Base-by-base conservation (phyloP, 164 flowering plant genomes). In the Houttuynia cordata region DNA sequence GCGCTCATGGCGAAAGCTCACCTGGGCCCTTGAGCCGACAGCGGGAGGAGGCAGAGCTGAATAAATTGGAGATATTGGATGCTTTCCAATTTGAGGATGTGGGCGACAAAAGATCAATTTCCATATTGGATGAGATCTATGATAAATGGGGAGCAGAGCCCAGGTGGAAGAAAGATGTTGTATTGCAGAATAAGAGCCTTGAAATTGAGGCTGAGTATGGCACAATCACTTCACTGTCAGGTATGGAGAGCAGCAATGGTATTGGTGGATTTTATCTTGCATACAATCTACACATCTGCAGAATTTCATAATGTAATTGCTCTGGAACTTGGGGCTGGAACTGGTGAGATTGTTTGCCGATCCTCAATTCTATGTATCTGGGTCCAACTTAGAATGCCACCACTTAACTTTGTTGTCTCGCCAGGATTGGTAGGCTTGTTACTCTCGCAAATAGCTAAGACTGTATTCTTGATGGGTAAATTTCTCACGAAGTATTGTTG, bases 281-380 rank as follows among this genome's bases (percentile, higher is more conserved):
- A 89, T 73, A 79, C 68, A 66, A 74, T 84, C 72, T 78, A 72
- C 53, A 74, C 81, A 37, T 75, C 93, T 47, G 70, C 88, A 7
- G 78, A 79, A 12, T 74, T 87, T 34, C 77, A 81, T 62, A 85
- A 81, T 56, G 60, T 81, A 63, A 74, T 84, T 64, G 73, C 86
- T 1, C 49, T 83, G 56, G 96, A 92, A 70, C 88, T 92, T 68
- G 98, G 98, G 40, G 85, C 95, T 73, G 98, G 96, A 64, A 92
- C 98, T 70, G 96, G 98, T 89, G 69, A 9, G 62, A 50, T 51
- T 13, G 4, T 51, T 42, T 20, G 13, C 13, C 41, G 25, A 45
- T 15, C 54, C 60, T 12, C 17, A 45, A 50, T 53, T 59, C 62
- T 68, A 10, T 70, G 65, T 65, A 19, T 50, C 25, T 74, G 19